Evolutionary conservation across 140 eudicot species (phyloP).

Genomic region (Oenanthe javanica): DNA sequence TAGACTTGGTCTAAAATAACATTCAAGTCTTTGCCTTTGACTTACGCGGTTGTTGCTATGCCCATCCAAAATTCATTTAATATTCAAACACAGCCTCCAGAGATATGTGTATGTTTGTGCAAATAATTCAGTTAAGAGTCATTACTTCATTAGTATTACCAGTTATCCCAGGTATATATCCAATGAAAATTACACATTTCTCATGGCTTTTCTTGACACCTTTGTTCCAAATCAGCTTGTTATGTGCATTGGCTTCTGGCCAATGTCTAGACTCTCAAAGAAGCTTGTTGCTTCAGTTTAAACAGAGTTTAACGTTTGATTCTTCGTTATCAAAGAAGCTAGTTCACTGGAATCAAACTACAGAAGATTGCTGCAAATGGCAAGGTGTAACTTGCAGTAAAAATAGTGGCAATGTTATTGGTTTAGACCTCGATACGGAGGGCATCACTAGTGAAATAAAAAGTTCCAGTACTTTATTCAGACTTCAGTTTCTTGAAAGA

Average conservation of each 20-base stretch:
- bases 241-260: conserved; percentile 24
- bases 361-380: conserved; percentile 41
- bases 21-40: no score
- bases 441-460: conserved; percentile 19
- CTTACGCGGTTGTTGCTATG: no score
- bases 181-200: conserved; percentile 21
- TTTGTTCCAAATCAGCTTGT: conserved; percentile 19
- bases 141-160: not conserved
- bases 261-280: conserved; percentile 46
- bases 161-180: not conserved
- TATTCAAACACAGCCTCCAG: no score
- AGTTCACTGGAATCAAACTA: conserved; percentile 18
- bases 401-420: conserved; percentile 23
- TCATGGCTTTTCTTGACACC: conserved; percentile 32
- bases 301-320: conserved; percentile 19
- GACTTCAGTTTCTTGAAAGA: conserved; percentile 24
- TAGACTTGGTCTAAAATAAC: no score
- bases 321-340: conserved; percentile 31
- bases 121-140: no score
- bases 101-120: no score
- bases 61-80: no score
- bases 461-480: conserved; percentile 21
- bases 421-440: conserved; percentile 28
- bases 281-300: conserved; percentile 46
- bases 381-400: conserved; percentile 28